These are phyloP conservation scores for Boletus vinaceobasis DNA, from an alignment of 768 basidiomycete species.

Conservation along the genomic window DNA sequence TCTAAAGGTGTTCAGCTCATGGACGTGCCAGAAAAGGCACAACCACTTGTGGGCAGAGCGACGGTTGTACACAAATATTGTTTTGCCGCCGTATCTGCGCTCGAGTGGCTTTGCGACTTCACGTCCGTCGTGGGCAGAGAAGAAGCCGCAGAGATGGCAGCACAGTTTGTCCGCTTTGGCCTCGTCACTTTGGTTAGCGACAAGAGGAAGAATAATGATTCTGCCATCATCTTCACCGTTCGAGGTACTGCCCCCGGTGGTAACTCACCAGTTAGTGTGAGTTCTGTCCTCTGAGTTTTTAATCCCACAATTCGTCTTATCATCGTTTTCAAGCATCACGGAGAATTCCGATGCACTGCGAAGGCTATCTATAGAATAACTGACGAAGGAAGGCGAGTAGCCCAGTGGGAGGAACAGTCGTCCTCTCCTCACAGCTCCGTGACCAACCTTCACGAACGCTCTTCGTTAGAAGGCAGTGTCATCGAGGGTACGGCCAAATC, in stretches of 20 bases:
- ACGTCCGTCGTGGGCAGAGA: slow-evolving; percentile 94
- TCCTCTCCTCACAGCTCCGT: slow-evolving; percentile 64
- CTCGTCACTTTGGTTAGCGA: slow-evolving; percentile 86
- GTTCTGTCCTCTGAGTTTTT: slow-evolving; percentile 22
- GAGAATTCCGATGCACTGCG: slow-evolving; percentile 94
- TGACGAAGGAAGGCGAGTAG: slow-evolving; percentile 82
- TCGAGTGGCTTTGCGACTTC: slow-evolving; percentile 98
- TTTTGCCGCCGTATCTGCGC: slow-evolving; percentile 80
- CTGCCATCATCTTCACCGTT: slow-evolving; percentile 90
- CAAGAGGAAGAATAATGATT: slow-evolving; percentile 87
- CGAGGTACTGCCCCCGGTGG: slow-evolving; percentile 75
- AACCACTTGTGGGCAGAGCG: slow-evolving; percentile 47
- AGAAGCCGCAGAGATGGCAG: slow-evolving; percentile 96
- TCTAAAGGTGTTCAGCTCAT: slow-evolving; percentile 69
- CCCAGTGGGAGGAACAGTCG: slow-evolving; percentile 71
- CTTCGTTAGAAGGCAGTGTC: slow-evolving; percentile 49
- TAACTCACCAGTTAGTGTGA: slow-evolving; percentile 70
- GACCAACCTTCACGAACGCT: slow-evolving; percentile 58
- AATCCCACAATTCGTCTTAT: slow-evolving; percentile 5
- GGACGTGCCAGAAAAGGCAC: slow-evolving; percentile 68
- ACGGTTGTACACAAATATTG: slow-evolving; percentile 58
- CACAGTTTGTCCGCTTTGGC: slow-evolving; percentile 95
- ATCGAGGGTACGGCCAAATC: slow-evolving; percentile 22
- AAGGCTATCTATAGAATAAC: slow-evolving; percentile 95
- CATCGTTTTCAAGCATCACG: slow-evolving; percentile 62